These are phyloP conservation scores for Pleurotus giganteus DNA, from an alignment of 768 basidiomycete genomes.

Conservation along the genomic window DNA sequence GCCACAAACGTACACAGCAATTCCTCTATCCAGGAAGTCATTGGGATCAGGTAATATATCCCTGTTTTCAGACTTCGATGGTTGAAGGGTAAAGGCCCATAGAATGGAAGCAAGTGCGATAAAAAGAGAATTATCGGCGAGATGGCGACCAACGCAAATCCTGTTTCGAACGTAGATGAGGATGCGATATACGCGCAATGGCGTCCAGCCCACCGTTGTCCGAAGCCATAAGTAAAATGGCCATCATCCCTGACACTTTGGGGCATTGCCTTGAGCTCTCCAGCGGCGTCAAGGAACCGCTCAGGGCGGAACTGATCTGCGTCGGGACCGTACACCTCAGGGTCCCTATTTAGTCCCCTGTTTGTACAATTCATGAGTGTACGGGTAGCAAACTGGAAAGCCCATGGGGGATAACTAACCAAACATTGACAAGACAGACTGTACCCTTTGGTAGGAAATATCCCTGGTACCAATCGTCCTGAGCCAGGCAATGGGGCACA, in stretches of 20 bases:
- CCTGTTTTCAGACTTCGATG: slow-evolving; percentile 14
- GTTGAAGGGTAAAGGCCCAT: slow-evolving; percentile 31
- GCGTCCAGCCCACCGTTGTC: slow-evolving; percentile 21
- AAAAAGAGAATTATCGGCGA: slow-evolving; percentile 33
- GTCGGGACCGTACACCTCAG: not conserved
- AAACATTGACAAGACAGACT: slow-evolving; percentile 6
- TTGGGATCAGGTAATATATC: slow-evolving; percentile 7
- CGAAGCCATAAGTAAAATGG: slow-evolving; percentile 39
- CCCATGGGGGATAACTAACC: not conserved
- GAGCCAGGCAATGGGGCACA: slow-evolving; percentile 8
- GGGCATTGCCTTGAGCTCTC: slow-evolving; percentile 14
- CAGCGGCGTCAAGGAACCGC: slow-evolving; percentile 21
- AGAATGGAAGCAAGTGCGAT: slow-evolving; percentile 32
- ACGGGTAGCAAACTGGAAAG: not conserved
- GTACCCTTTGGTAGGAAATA: slow-evolving; percentile 8
- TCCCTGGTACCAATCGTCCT: slow-evolving; percentile 9
- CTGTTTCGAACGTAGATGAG: not conserved
- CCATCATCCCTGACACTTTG: slow-evolving; percentile 25
- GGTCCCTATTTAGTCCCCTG: slow-evolving; percentile 1
- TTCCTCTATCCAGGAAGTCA: not conserved
- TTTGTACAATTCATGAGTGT: not conserved
- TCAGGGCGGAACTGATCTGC: not conserved
- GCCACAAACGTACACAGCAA: not conserved
- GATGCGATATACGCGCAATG: not conserved
- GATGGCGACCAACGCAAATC: slow-evolving; percentile 34